Base-by-base conservation (phyloP, 371 early-diverging fungal genomes). In the Syncephalastrum contaminatum region DNA sequence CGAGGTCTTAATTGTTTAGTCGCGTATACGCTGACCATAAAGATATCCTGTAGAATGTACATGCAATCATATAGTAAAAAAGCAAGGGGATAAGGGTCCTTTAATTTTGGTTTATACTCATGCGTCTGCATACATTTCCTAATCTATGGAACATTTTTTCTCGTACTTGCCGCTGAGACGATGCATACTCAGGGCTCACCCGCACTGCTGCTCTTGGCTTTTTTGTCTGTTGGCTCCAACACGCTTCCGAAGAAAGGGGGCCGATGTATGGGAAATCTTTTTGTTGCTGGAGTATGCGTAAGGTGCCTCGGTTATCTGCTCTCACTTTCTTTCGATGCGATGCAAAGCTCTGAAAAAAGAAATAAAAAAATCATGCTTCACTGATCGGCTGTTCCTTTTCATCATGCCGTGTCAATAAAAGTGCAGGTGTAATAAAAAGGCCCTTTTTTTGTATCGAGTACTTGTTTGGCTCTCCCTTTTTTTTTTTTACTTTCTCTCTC, bases 71-170 rank as follows among this genome's bases (percentile, higher is more conserved):
- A 30, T 30, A 30, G 36, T 30, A 8, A 30, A 30, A 30, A 30
- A 12, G 36, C 36, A 57, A 51, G 58, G 58, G 51, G 58, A 57
- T 40, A 22, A 50, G 58, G 58, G 44, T 48, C 51, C 44, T 51
- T 51, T 57, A 57, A 57, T 57, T 51, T 45, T 50, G 24, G 42
- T 57, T 51, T 57, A 49, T 44, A 48, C 43, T 44, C 50, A 57
- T 57, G 58, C 58, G 21, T 57, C 45, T 51, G 58, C 58, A 57
- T 57, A 49, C 58, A 50, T 49, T 49, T 55, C 56, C 56, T 55
- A 55, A 48, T 55, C 48, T 25, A 55, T 55, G 56, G 56, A 55
- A 48, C 56, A 43, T 54, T 43, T n/a, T 53, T 44, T 43, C 45
- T 54, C 45, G 21, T 36, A 30, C 43, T 44, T 27, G 8, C 36